Conservation (phyloP, 257 asterid species). For the Voacanga thouarsii region DNA sequence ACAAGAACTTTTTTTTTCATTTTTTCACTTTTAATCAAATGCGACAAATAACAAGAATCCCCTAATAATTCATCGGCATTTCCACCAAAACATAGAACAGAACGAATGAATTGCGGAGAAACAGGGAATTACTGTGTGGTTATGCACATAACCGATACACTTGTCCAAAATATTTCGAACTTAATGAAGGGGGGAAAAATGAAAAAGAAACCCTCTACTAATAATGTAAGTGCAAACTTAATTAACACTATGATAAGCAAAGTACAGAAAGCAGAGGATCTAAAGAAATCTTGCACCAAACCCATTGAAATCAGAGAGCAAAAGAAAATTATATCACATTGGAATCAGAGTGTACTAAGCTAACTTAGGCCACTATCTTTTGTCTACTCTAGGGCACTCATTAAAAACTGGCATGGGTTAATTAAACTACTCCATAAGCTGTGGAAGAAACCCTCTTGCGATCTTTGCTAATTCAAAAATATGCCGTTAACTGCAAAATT, state of each 20-base stretch:
- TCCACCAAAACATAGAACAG: background rate
- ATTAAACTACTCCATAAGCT: constrained; percentile 36
- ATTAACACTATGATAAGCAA: background rate
- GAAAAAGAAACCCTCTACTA: background rate
- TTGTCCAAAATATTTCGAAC: background rate
- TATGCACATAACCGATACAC: background rate
- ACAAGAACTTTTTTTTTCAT: no score
- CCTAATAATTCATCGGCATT: background rate
- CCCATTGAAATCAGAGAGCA: constrained; percentile 30
- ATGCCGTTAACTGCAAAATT: constrained; percentile 38
- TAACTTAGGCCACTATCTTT: constrained; percentile 26
- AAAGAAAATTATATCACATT: constrained; percentile 25
- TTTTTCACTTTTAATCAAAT: no score
- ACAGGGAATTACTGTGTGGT: background rate
- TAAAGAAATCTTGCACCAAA: constrained; percentile 40
- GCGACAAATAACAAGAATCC: no score
- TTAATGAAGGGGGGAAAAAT: background rate
- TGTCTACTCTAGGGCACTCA: constrained; percentile 15
- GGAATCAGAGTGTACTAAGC: constrained; percentile 30
- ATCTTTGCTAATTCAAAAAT: background rate
- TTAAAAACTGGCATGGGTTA: constrained; percentile 6
- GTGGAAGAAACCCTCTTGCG: constrained; percentile 32
- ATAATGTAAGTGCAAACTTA: background rate
- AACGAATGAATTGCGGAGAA: background rate
- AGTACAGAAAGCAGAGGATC: constrained; percentile 22